Evolutionary conservation across 371 early-diverging fungal genomes (phyloP), one percentile per base, ranked within the genome.

Genomic region (Mucor saturninus): DNA sequence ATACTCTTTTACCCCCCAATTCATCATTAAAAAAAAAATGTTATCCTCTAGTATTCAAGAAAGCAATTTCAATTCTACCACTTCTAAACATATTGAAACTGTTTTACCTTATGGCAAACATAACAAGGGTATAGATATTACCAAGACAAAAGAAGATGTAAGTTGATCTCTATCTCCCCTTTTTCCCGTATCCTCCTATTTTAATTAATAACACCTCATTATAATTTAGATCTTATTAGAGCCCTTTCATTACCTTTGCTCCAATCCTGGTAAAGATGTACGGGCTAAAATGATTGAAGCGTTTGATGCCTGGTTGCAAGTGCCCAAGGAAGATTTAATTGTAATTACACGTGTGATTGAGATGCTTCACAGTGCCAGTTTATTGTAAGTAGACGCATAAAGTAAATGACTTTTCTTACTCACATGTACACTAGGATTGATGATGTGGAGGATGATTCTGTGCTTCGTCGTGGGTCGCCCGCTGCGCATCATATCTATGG

Each of bases 401-500:
- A 3, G 8, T 40, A 14, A 15, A 13, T 30, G 3, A 48, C n/a
- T 14, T 10, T 35, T 15, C 31, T 46, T 7, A 2, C 30, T 9
- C 32, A n/a, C 15, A 11, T 21, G 21, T 21, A 21, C 21, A 21
- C 21, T 61, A 93, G 93, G 49, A 89, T 98, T 38, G 99, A 98
- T 67, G 99, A 98, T 68, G 93, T 98, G 13, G 93, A 98, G 72
- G 99, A 98, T 70, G 91, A 87, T 67, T 96, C 97, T 2, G 86
- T 83, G 28, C 65, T 98, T 57, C 81, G 98, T 55, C 80, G 98
- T 49, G 97, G 96, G 4, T 86, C 89, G 6, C 99, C 99, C 48
- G 97, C 95, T 35, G 96, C 99, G 0, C 98, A 98, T 80, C 90
- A 93, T 67, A 96, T 98, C 49, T 98, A 88, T 74, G 98, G 99